A percentile compares a stretch with the other conserved stretches of the same genome.
Conservation (phyloP, 2,329 filamentous ascomycete genomes). For the Alternaria incomplexa region DNA sequence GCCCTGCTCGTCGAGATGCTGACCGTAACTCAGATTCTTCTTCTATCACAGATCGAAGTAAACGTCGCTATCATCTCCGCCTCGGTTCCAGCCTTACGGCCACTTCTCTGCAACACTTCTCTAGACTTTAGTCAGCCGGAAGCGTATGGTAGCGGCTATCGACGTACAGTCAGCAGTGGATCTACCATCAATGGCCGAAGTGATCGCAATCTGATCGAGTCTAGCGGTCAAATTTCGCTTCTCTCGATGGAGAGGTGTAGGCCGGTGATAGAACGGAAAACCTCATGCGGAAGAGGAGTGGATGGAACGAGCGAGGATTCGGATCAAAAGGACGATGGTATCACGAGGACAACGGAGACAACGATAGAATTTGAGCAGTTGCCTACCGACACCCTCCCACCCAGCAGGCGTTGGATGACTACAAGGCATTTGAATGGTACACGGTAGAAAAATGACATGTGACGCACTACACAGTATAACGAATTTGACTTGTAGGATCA, state of each 20-base stretch:
- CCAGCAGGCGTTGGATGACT: background rate
- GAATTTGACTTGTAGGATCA: background rate
- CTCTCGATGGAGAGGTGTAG: background rate
- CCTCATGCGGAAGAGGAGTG: background rate
- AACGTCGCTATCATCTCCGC: slow-evolving; percentile 51
- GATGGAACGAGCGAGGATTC: background rate
- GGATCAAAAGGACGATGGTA: background rate
- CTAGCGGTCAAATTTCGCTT: background rate
- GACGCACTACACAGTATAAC: background rate
- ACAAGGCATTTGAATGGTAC: background rate
- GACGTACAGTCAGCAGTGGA: background rate
- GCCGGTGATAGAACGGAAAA: background rate
- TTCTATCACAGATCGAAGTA: slow-evolving; percentile 52
- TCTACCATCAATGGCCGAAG: background rate
- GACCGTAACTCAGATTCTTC: slow-evolving; percentile 18
- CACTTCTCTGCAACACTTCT: slow-evolving; percentile 34
- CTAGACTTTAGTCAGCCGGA: background rate
- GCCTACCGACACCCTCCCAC: background rate
- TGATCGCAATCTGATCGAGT: background rate
- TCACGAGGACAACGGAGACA: background rate
- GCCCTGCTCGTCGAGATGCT: background rate
- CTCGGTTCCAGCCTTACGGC: slow-evolving; percentile 47
- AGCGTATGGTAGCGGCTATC: background rate
- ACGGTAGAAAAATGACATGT: background rate
- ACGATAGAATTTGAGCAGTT: background rate